Base-by-base conservation (phyloP, 306 rosid genomes). In the Prunus armeniaca region DNA sequence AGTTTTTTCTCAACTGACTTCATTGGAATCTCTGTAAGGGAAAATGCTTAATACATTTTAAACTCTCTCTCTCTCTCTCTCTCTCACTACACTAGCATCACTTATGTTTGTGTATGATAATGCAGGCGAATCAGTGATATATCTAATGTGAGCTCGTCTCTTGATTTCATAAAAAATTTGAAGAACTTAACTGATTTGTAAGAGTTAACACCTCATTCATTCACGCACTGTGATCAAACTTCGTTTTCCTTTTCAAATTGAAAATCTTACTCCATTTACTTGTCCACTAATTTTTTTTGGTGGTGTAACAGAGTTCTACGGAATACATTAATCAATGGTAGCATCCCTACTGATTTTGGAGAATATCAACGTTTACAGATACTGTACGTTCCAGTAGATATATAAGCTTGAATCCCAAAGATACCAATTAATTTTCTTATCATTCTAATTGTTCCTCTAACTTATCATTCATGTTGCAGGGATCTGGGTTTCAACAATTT, bases 401-500 rank as follows among this genome's bases (percentile, higher is more conserved):
- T 13, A 49, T 14, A 60, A 38, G 2, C 1, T 49, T 6, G 1
- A 20, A 1, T 64, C 11, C 32, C 22, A 20, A 9, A 3, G 0
- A 50, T 54, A 2, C 25, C 15, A 25, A 49, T 41, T 65, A 32
- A 2, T 20, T 64, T 28, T 14, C 25, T 24, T 11, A 0, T 66
- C 61, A n/a, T 15, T 45, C 63, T 18, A 43, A 45, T 28, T 13
- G 2, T 2, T 58, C 1, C 1, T 28, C 45, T 41, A 9, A 27
- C 12, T 20, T 73, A 54, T 43, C 5, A 2, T 41, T 65, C 14
- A 15, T 71, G 13, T 30, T 70, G 58, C 77, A 81, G 84, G 77
- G 78, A 81, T 71, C 65, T 81, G 69, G 57, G 84, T 71, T 76
- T 76, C 74, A 81, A 81, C 67, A 76, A 81, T 32, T n/a, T 81